Conservation (phyloP, 2,329 filamentous ascomycete species). For the Onygenales sp. region DNA sequence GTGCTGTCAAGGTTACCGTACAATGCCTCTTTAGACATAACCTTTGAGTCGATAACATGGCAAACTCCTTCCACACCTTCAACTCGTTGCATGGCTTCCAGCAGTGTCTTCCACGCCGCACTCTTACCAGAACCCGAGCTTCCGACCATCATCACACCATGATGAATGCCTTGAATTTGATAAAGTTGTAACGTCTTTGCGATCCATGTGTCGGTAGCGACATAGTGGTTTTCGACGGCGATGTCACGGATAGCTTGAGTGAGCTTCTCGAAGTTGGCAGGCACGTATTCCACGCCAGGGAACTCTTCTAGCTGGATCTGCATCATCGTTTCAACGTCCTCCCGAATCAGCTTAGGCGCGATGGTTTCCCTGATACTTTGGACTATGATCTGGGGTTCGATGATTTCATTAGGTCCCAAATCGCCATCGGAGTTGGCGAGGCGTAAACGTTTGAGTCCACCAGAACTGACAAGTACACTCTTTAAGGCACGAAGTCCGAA, state of each 20-base stretch:
- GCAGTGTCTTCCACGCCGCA: constrained; percentile 81
- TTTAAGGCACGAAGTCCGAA: constrained; percentile 96
- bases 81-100: constrained; percentile 82
- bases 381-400: constrained; percentile 95
- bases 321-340: constrained; percentile 82
- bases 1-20: constrained; percentile 95
- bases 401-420: constrained; percentile 57
- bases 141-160: constrained; percentile 99
- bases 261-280: constrained; percentile 72
- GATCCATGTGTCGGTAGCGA: constrained; percentile 92
- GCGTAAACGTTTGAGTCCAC: constrained; percentile 82
- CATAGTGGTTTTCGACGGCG: constrained; percentile 74
- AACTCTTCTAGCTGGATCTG: constrained; percentile 77
- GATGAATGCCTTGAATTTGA: constrained; percentile 95
- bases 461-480: constrained; percentile 96
- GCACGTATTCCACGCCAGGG: constrained; percentile 85
- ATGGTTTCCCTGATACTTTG: constrained; percentile 98
- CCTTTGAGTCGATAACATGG: constrained; percentile 97
- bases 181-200: constrained; percentile 94
- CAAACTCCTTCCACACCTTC: constrained; percentile 89
- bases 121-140: constrained; percentile 97
- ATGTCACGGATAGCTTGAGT: constrained; percentile 73
- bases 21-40: constrained; percentile 97
- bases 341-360: constrained; percentile 88
- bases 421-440: constrained; percentile 50